Conservation (phyloP, 2,329 filamentous ascomycete genomes). For the Diaporthe destruens region DNA sequence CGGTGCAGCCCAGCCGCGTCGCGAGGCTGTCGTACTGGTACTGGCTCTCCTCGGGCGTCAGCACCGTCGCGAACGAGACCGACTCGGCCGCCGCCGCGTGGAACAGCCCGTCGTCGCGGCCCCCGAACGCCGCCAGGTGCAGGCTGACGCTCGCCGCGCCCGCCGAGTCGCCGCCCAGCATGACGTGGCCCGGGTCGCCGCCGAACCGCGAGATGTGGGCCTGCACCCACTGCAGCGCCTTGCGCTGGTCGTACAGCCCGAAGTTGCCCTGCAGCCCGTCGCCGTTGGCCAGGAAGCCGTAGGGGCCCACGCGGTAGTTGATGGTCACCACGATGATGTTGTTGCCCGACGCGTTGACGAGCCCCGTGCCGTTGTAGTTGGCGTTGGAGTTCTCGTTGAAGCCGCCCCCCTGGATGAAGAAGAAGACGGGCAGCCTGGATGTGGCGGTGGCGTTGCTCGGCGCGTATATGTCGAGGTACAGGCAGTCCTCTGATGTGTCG, state of each 20-base stretch:
- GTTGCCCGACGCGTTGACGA: conserved; percentile 68
- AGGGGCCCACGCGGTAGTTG: conserved; percentile 82
- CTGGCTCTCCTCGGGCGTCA: conserved; percentile 60
- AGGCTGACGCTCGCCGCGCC: conserved; percentile 75
- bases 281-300: conserved; percentile 76
- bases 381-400: conserved; percentile 60
- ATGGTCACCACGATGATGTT: conserved; percentile 78
- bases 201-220: conserved; percentile 76
- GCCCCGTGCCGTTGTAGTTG: conserved; percentile 68
- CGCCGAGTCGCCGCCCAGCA: conserved; percentile 76
- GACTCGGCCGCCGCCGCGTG: conserved; percentile 64
- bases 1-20: conserved; percentile 56
- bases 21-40: conserved; percentile 66
- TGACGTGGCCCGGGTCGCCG: conserved; percentile 75
- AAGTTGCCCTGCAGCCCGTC: conserved; percentile 73
- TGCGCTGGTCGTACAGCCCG: conserved; percentile 77
- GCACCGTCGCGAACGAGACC: conserved; percentile 63
- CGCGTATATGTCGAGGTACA: conserved; percentile 75
- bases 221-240: conserved; percentile 78
- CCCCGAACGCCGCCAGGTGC: conserved; percentile 70
- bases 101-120: conserved; percentile 62
- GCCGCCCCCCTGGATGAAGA: conserved; percentile 63
- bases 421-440: conserved; percentile 56
- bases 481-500: conserved; percentile 71
- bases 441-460: conserved; percentile 63